Evolutionary conservation across 2,329 filamentous ascomycete species (phyloP).

Genomic region (Neodidymelliopsis sp.): DNA sequence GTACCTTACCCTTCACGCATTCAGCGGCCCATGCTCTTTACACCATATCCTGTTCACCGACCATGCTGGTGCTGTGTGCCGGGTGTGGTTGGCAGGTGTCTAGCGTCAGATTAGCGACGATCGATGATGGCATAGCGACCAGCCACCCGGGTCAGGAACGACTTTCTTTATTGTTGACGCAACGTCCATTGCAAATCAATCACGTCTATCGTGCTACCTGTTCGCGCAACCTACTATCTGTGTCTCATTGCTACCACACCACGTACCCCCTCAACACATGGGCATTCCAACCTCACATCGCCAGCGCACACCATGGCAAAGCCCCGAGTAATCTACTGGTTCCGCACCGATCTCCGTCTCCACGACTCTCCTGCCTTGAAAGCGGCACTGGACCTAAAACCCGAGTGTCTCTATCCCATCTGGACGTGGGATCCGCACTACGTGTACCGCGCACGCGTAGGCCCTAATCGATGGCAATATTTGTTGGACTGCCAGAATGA

Average conservation of each 20-base stretch:
- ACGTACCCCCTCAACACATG: too few species aligned
- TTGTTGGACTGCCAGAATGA: slow-evolving; percentile 77
- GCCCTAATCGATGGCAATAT: slow-evolving; percentile 76
- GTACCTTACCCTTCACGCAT: too few species aligned
- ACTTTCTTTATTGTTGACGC: slow-evolving; percentile 16
- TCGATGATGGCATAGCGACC: slow-evolving; percentile 43
- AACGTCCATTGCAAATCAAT: not conserved
- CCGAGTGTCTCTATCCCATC: slow-evolving; percentile 73
- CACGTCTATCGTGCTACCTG: too few species aligned
- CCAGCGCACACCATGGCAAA: slow-evolving; percentile 40
- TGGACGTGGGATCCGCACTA: slow-evolving; percentile 87
- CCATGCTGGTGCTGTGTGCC: not conserved
- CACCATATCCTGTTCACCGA: not conserved
- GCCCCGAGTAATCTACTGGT: slow-evolving; percentile 76
- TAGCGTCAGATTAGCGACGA: slow-evolving; percentile 36
- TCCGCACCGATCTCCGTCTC: slow-evolving; percentile 77
- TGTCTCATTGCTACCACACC: too few species aligned
- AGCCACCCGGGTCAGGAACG: slow-evolving; percentile 23
- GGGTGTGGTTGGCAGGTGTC: not conserved
- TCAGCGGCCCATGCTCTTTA: too few species aligned
- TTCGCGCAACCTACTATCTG: too few species aligned
- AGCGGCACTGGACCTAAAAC: slow-evolving; percentile 74
- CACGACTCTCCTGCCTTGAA: slow-evolving; percentile 79
- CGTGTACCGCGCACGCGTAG: slow-evolving; percentile 74
- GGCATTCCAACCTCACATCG: too few species aligned